These are phyloP conservation scores for Gymnopus androsaceus DNA, from an alignment of 1,284 basidiomycete species.

Conservation along the genomic window DNA sequence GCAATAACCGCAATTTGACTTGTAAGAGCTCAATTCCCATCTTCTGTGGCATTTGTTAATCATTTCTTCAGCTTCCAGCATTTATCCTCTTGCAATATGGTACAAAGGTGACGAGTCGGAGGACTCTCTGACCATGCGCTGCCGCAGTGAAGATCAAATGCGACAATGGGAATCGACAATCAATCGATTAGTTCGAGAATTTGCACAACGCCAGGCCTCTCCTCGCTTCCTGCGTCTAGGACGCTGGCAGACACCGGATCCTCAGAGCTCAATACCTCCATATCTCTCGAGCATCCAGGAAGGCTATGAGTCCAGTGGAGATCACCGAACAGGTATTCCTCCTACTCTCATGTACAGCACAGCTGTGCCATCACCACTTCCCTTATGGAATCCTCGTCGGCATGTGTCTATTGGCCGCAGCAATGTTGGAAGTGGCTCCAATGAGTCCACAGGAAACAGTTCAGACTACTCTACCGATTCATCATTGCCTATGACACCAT, in stretches of 20 bases:
- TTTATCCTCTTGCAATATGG: constrained; percentile 81
- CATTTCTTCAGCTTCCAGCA: constrained; percentile 39
- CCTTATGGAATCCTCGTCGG: constrained; percentile 54
- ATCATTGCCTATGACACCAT: constrained; percentile 82
- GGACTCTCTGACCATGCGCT: constrained; percentile 92
- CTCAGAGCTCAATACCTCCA: too few species aligned
- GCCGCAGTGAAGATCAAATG: constrained; percentile 91
- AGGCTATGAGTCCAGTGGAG: constrained; percentile 44
- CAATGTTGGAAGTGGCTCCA: constrained; percentile 78
- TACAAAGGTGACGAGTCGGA: constrained; percentile 93
- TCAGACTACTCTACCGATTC: constrained; percentile 81
- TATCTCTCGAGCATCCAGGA: constrained; percentile 55
- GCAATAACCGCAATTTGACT: constrained; percentile 55
- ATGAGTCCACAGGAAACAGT: constrained; percentile 74
- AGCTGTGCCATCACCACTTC: constrained; percentile 55
- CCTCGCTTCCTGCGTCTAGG: too few species aligned
- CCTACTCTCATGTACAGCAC: constrained; percentile 26
- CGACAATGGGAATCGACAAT: constrained; percentile 91
- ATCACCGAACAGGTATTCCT: constrained; percentile 23
- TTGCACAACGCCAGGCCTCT: constrained; percentile 61
- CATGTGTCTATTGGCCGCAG: constrained; percentile 57
- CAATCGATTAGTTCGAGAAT: constrained; percentile 81
- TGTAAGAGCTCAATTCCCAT: constrained; percentile 47
- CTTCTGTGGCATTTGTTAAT: constrained; percentile 7
- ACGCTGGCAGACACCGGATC: too few species aligned